Evolutionary conservation across 495 filamentous ascomycete genomes (phyloP).

Genomic region (Tuber indicum): DNA sequence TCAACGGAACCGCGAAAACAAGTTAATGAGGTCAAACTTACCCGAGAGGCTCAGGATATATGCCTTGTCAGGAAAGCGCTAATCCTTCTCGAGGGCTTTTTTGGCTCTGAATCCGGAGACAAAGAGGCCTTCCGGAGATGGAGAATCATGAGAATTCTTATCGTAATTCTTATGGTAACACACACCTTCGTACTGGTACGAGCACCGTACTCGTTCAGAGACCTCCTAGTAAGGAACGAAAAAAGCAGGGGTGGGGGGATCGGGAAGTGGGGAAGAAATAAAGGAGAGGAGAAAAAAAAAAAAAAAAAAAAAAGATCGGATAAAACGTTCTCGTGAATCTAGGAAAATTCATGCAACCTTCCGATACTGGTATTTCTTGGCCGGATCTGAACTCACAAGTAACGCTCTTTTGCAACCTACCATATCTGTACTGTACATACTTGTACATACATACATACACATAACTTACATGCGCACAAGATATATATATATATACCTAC

Average conservation of each 20-base stretch:
- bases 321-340: background rate
- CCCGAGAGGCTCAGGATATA: too few relatives aligned
- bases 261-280: background rate
- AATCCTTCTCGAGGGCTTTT: too few relatives aligned
- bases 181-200: background rate
- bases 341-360: background rate
- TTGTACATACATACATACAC: background rate
- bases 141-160: too few relatives aligned
- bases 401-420: background rate
- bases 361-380: background rate
- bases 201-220: background rate
- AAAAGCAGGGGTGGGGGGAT: background rate
- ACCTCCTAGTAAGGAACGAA: background rate
- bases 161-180: background rate
- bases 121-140: too few relatives aligned
- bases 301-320: background rate
- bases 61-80: too few relatives aligned
- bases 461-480: background rate
- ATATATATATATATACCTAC: background rate
- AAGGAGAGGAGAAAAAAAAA: background rate
- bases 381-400: background rate
- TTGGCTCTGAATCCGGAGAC: too few relatives aligned
- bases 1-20: too few relatives aligned
- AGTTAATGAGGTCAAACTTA: too few relatives aligned
- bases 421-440: background rate